phyloP scores from a whole-genome alignment of 2,329 filamentous ascomycete genomes.

The Cercospora sojina region DNA sequence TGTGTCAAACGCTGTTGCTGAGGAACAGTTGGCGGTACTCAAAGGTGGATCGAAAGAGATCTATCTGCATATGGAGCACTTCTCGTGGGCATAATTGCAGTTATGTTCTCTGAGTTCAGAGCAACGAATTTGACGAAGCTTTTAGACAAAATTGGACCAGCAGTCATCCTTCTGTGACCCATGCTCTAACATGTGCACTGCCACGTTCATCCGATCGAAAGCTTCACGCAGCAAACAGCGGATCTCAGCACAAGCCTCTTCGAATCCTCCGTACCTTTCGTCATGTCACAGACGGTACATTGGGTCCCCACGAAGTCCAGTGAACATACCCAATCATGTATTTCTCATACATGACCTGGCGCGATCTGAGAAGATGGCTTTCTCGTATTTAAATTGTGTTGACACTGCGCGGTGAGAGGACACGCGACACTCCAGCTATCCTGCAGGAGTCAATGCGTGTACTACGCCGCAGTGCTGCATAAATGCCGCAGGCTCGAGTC shows the following conservation, averaged over 20 bases:
- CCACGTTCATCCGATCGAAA: neutral
- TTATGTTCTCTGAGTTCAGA: neutral
- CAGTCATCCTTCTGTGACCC: neutral
- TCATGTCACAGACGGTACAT: neutral
- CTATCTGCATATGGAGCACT: constrained; percentile 51
- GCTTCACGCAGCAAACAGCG: neutral
- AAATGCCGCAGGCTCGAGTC: neutral
- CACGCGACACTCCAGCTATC: neutral
- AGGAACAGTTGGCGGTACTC: constrained; percentile 42
- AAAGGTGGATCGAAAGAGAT: constrained; percentile 37
- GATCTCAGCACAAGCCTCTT: neutral
- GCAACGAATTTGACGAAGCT: neutral
- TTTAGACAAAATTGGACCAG: neutral
- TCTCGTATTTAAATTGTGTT: neutral
- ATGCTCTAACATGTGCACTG: neutral
- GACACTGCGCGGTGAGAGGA: neutral
- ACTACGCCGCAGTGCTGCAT: neutral
- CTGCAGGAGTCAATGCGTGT: neutral
- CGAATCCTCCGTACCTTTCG: neutral
- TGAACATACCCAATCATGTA: no score
- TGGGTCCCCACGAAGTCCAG: neutral
- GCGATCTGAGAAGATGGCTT: neutral
- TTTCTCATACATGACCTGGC: neutral
- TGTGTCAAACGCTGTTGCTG: constrained; percentile 48
- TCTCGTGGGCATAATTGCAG: constrained; percentile 43